These are phyloP conservation scores for Globisporangium paroecandrum DNA, from an alignment of 352 stramenopile genomes.

Conservation along the genomic window DNA sequence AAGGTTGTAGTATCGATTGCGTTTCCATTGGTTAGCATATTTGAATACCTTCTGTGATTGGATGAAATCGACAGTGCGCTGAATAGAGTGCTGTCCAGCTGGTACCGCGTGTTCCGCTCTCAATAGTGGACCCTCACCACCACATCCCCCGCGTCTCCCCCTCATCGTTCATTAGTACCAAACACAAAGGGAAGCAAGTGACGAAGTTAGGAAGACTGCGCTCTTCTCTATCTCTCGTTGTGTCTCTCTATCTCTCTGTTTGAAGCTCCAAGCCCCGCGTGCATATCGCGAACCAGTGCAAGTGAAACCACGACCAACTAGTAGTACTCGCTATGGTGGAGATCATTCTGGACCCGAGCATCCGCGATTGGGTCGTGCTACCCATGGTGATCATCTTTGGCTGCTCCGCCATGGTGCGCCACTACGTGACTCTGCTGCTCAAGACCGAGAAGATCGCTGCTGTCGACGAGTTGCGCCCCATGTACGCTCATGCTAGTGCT, in stretches of 20 bases:
- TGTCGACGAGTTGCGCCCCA: slow-evolving; percentile 71
- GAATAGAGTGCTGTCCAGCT: background rate
- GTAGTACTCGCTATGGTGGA: slow-evolving; percentile 48
- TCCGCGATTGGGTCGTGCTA: slow-evolving; percentile 96
- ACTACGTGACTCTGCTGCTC: slow-evolving; percentile 83
- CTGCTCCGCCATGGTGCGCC: slow-evolving; percentile 79
- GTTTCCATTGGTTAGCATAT: background rate
- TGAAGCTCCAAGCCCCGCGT: background rate
- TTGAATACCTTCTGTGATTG: background rate
- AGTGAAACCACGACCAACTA: background rate
- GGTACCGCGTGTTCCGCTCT: slow-evolving; percentile 1
- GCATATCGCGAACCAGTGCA: background rate
- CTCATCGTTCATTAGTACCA: background rate
- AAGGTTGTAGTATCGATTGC: background rate
- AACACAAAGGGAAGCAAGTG: background rate
- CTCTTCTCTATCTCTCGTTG: background rate
- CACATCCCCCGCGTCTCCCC: background rate
- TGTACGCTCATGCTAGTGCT: slow-evolving; percentile 33
- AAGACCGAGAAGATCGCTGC: slow-evolving; percentile 80
- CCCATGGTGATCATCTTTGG: slow-evolving; percentile 96
- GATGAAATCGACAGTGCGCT: background rate
- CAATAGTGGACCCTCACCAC: slow-evolving; percentile 2
- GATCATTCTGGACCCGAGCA: slow-evolving; percentile 92
- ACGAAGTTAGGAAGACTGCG: background rate
- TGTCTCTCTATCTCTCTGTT: background rate